Evolutionary conservation across 2,329 filamentous ascomycete species (phyloP).

Genomic region (Mollisia scopiformis): DNA sequence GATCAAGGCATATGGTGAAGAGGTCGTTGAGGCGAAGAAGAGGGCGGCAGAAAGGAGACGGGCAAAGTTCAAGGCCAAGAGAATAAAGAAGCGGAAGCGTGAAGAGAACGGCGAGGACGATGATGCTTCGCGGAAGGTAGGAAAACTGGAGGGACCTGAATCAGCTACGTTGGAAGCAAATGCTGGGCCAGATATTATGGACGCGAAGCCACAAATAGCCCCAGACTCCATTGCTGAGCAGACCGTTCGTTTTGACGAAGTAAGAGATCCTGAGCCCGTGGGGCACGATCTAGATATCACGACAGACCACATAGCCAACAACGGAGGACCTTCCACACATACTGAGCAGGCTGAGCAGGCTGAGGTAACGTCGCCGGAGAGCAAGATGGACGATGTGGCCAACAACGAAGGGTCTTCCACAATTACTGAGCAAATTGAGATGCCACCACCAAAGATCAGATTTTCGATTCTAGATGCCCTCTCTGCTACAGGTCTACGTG

Average conservation of each 20-base stretch:
- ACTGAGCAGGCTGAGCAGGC: background rate
- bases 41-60: conserved; percentile 44
- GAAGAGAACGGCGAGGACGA: conserved; percentile 37
- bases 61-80: conserved; percentile 34
- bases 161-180: background rate
- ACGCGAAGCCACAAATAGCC: background rate
- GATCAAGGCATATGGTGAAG: conserved; percentile 85
- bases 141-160: conserved; percentile 29
- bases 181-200: background rate
- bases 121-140: conserved; percentile 39
- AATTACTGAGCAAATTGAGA: background rate
- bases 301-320: background rate
- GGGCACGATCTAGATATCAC: background rate
- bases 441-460: background rate
- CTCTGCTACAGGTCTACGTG: conserved; percentile 89
- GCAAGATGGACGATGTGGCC: background rate
- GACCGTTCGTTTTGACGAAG: background rate
- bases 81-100: conserved; percentile 52
- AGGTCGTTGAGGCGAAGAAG: conserved; percentile 52
- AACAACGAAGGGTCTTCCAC: background rate
- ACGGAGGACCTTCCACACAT: background rate
- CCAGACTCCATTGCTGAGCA: background rate
- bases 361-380: no score
- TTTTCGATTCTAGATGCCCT: conserved; percentile 94
- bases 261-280: background rate